Conservation (phyloP, 2,329 filamentous ascomycete genomes). For the Pseudogymnoascus sp. region DNA sequence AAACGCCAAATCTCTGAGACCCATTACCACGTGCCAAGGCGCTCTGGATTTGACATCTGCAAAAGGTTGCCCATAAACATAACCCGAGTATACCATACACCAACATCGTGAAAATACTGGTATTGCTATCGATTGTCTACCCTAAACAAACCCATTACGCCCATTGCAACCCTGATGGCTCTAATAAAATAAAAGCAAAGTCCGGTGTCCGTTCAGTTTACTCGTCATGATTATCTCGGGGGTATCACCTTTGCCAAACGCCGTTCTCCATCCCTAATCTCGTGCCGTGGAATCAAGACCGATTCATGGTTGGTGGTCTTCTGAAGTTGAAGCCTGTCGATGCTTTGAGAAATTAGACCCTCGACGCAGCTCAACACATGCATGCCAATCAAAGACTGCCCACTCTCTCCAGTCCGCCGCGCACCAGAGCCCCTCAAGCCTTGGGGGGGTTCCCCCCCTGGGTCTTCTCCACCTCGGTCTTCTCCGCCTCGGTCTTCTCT, state of each 20-base stretch:
- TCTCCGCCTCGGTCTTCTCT: background rate
- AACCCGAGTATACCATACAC: background rate
- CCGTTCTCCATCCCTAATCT: conserved; percentile 1
- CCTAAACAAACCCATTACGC: conserved; percentile 2
- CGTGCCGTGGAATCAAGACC: background rate
- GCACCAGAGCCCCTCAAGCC: background rate
- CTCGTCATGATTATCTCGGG: conserved; percentile 9
- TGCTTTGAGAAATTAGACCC: background rate
- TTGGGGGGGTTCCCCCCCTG: background rate
- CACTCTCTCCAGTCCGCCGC: background rate
- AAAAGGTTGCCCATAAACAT: too few species aligned
- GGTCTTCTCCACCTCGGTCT: background rate
- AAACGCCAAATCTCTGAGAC: too few species aligned
- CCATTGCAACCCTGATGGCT: background rate
- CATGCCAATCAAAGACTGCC: background rate
- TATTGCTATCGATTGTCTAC: conserved; percentile 5
- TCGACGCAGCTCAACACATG: background rate
- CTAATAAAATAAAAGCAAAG: conserved; percentile 7
- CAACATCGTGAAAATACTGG: background rate
- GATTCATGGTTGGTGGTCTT: background rate
- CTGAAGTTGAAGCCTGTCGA: background rate
- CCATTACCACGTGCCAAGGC: too few species aligned
- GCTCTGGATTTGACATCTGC: too few species aligned
- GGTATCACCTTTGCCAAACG: conserved; percentile 9
- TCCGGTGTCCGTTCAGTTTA: conserved; percentile 4